These are phyloP conservation scores for Blastomyces parvus DNA, from an alignment of 2,329 filamentous ascomycete genomes.

Conservation along the genomic window DNA sequence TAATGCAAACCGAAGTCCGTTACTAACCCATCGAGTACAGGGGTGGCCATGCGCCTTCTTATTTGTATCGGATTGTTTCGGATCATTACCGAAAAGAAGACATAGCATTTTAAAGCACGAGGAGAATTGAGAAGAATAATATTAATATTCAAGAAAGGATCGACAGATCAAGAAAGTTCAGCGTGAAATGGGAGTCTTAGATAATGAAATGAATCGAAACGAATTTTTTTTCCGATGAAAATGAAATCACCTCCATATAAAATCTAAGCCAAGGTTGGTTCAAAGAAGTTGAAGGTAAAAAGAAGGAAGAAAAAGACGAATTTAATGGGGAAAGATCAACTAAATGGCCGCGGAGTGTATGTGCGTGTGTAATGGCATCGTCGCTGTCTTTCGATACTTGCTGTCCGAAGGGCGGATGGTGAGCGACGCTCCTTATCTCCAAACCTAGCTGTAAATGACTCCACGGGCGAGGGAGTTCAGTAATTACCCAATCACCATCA, in stretches of 20 bases:
- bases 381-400: not conserved
- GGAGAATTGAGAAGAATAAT: constrained; percentile 7
- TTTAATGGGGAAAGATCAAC: not conserved
- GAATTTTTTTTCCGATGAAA: not conserved
- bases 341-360: not conserved
- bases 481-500: not conserved
- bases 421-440: not conserved
- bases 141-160: not conserved
- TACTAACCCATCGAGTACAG: constrained; percentile 26
- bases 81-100: constrained; percentile 58
- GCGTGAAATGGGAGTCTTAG: not conserved
- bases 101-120: constrained; percentile 37
- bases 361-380: not conserved
- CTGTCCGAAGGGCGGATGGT: not conserved
- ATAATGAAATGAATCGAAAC: not conserved
- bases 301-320: not conserved
- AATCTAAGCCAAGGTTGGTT: not conserved
- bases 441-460: not conserved
- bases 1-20: constrained; percentile 3
- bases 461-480: not conserved
- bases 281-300: too few species aligned
- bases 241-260: not conserved
- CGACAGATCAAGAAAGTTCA: not conserved
- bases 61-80: constrained; percentile 55
- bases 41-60: constrained; percentile 54